These are phyloP conservation scores for Ascochyta viciae-villosae DNA, from an alignment of 2,329 filamentous ascomycete species.

Conservation along the genomic window DNA sequence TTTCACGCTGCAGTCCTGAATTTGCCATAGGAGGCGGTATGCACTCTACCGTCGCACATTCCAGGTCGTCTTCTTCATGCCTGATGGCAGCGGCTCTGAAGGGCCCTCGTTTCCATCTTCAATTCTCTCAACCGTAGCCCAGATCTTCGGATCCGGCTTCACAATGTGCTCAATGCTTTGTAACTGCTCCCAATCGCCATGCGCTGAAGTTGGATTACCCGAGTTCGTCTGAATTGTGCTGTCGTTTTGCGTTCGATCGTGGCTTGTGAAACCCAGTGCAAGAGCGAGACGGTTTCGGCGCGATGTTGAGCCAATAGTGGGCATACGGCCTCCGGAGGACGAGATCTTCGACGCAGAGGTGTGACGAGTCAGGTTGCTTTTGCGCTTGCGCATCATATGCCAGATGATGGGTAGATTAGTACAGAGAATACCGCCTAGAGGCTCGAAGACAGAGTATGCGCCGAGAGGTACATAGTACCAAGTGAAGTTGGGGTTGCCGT, in stretches of 20 bases:
- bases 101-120: conserved; percentile 12
- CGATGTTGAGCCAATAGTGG: conserved; percentile 31
- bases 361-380: conserved; percentile 22
- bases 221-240: conserved; percentile 27
- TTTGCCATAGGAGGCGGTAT: background rate
- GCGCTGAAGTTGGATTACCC: conserved; percentile 18
- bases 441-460: conserved; percentile 45
- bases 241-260: conserved; percentile 31
- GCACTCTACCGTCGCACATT: conserved; percentile 33
- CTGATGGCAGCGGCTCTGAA: conserved; percentile 21
- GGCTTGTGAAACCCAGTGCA: conserved; percentile 34
- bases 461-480: conserved; percentile 46
- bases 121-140: conserved; percentile 25
- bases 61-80: conserved; percentile 42
- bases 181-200: conserved; percentile 29
- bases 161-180: conserved; percentile 25
- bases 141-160: conserved; percentile 26
- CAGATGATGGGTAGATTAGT: conserved; percentile 46
- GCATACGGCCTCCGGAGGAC: conserved; percentile 20
- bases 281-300: conserved; percentile 30
- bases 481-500: conserved; percentile 40
- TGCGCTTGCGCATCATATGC: conserved; percentile 43
- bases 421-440: conserved; percentile 44
- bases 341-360: conserved; percentile 24
- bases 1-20: background rate